Evolutionary conservation across 306 rosid genomes (phyloP).

Genomic region (Alnus glutinosa): DNA sequence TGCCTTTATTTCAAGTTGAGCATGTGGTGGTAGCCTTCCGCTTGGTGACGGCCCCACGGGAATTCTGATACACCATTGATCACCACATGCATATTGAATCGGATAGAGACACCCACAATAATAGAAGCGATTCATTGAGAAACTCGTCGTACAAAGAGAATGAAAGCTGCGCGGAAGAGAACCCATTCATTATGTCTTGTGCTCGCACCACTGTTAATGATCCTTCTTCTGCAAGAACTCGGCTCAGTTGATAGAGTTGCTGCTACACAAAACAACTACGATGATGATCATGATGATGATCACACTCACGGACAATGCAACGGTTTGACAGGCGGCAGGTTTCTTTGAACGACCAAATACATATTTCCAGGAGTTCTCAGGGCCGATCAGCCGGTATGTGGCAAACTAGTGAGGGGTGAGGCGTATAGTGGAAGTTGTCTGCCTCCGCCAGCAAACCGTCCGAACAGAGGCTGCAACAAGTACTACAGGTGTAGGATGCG

Average conservation of each 20-base stretch:
- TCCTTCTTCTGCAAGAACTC: neutral
- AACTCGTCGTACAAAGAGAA: neutral
- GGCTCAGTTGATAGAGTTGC: neutral
- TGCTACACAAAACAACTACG: neutral
- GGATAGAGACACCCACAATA: no score
- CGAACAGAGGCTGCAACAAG: neutral
- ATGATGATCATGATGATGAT: neutral
- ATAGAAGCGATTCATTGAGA: neutral
- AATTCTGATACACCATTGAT: no score
- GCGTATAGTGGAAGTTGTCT: neutral
- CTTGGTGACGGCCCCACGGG: no score
- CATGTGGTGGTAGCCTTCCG: no score
- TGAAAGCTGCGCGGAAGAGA: neutral
- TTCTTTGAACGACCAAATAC: neutral
- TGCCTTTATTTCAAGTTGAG: no score
- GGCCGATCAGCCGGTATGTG: neutral
- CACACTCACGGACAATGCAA: no score
- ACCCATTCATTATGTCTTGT: neutral
- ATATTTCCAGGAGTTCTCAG: neutral
- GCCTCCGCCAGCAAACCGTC: constrained; percentile 10
- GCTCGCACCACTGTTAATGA: neutral
- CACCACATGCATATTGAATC: no score
- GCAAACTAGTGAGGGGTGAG: neutral
- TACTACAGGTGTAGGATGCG: constrained; percentile 2
- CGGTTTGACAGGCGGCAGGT: neutral